Evolutionary conservation across 2,329 filamentous ascomycete species (phyloP).

Genomic region (Alternaria novae-zelandiae): DNA sequence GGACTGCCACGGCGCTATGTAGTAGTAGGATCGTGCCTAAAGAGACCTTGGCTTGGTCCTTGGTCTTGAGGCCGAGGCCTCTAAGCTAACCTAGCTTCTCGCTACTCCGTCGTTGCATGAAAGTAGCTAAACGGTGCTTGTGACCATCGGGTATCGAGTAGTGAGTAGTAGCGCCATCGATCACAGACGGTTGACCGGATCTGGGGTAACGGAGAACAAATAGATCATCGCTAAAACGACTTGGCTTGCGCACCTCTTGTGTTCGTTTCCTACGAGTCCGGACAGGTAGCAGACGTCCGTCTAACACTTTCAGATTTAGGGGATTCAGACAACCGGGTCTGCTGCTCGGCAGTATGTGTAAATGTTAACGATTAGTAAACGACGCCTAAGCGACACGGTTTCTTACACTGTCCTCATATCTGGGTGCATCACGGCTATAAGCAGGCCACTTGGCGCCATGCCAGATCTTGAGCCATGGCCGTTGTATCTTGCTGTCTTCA

Average conservation of each 20-base stretch:
- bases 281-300: not conserved
- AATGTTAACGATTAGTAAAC: not conserved
- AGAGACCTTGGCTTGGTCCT: not conserved
- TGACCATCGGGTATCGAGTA: not conserved
- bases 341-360: not conserved
- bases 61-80: not conserved
- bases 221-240: not conserved
- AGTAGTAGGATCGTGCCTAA: not conserved
- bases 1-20: not conserved
- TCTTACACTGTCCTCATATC: not conserved
- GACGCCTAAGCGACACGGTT: not conserved
- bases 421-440: conserved; percentile 1
- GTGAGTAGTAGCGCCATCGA: not conserved
- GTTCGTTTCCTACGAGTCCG: not conserved
- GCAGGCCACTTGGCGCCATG: not conserved
- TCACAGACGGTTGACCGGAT: not conserved
- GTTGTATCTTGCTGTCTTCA: not conserved
- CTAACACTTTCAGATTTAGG: not conserved
- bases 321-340: not conserved
- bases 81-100: not conserved
- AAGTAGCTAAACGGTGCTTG: not conserved
- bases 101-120: not conserved
- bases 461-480: not conserved
- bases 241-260: not conserved
- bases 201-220: not conserved